Percentiles rank a stretch among this genome's conserved stretches.
phyloP scores from a whole-genome alignment of 148 eudicot genomes.

The Chenopodium formosanum region DNA sequence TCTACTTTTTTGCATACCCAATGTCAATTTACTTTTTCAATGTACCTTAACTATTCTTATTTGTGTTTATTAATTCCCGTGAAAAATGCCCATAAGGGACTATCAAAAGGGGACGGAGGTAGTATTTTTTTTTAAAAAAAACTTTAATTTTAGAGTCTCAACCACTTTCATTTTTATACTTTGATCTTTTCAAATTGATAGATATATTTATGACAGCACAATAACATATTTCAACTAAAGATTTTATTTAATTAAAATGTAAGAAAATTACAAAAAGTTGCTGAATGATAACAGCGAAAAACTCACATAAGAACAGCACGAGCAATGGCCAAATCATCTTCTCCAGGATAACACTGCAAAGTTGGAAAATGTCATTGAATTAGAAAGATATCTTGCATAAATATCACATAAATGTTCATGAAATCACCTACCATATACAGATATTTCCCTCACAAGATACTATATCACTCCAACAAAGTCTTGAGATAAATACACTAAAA shows the following conservation, averaged over 20 bases:
- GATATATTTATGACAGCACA: not conserved
- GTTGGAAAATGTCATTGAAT: constrained; percentile 10
- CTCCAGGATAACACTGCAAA: constrained; percentile 93
- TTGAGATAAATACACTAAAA: not conserved
- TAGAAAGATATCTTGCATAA: not conserved
- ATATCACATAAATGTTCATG: not conserved
- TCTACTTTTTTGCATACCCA: too few relatives aligned
- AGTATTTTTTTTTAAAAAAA: too few relatives aligned
- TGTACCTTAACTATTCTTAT: too few relatives aligned
- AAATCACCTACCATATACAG: not conserved
- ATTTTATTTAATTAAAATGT: not conserved
- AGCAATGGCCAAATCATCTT: constrained; percentile 91
- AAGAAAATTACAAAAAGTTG: not conserved
- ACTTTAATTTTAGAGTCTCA: not conserved
- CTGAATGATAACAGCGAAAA: constrained; percentile 5
- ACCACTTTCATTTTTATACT: not conserved
- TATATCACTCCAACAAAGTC: not conserved
- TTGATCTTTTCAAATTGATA: not conserved
- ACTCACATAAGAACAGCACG: constrained; percentile 80
- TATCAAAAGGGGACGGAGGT: too few relatives aligned
- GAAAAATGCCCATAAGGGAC: too few relatives aligned
- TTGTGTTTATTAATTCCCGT: too few relatives aligned
- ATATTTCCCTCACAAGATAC: not conserved
- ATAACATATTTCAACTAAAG: not conserved
- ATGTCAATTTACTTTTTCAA: too few relatives aligned